Conservation (phyloP, 352 stramenopile species). For the Phytopythium vexans region DNA sequence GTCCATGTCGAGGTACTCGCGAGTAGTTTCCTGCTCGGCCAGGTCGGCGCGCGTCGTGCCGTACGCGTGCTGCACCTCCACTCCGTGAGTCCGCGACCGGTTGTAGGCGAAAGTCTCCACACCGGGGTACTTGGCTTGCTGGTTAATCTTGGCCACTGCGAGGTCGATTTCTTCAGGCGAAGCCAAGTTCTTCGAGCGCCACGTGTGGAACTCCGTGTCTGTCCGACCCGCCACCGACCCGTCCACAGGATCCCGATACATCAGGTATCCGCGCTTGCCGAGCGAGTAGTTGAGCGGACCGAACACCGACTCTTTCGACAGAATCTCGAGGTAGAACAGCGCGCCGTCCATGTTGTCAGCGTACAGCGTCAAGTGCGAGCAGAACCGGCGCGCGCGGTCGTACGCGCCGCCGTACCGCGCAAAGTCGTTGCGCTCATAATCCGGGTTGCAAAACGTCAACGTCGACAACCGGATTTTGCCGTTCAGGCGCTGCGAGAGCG, state of each 20-base stretch:
- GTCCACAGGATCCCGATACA: slow-evolving; percentile 35
- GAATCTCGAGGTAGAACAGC: slow-evolving; percentile 69
- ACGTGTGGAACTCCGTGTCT: slow-evolving; percentile 36
- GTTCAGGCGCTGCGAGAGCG: background rate
- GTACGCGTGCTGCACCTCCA: slow-evolving; percentile 16
- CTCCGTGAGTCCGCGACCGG: slow-evolving; percentile 15
- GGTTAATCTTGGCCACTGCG: slow-evolving; percentile 53
- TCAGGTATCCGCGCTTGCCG: slow-evolving; percentile 46
- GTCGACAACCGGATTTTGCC: slow-evolving; percentile 35
- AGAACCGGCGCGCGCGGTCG: slow-evolving; percentile 48
- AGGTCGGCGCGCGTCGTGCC: slow-evolving; percentile 15
- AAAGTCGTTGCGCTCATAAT: slow-evolving; percentile 74
- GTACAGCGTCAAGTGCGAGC: slow-evolving; percentile 68
- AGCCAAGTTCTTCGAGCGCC: slow-evolving; percentile 35
- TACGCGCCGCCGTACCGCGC: slow-evolving; percentile 52
- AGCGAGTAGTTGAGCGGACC: slow-evolving; percentile 49
- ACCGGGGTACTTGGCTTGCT: slow-evolving; percentile 45
- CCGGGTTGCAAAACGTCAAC: slow-evolving; percentile 76
- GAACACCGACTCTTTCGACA: slow-evolving; percentile 38
- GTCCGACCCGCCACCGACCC: slow-evolving; percentile 18
- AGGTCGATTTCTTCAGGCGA: slow-evolving; percentile 42
- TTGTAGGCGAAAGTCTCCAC: slow-evolving; percentile 60
- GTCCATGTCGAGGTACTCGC: slow-evolving; percentile 76
- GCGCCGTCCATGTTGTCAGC: slow-evolving; percentile 70
- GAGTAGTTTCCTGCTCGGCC: slow-evolving; percentile 12